Base-by-base conservation (phyloP, 139 green algal species). In the Coccomyxa sp. region DNA sequence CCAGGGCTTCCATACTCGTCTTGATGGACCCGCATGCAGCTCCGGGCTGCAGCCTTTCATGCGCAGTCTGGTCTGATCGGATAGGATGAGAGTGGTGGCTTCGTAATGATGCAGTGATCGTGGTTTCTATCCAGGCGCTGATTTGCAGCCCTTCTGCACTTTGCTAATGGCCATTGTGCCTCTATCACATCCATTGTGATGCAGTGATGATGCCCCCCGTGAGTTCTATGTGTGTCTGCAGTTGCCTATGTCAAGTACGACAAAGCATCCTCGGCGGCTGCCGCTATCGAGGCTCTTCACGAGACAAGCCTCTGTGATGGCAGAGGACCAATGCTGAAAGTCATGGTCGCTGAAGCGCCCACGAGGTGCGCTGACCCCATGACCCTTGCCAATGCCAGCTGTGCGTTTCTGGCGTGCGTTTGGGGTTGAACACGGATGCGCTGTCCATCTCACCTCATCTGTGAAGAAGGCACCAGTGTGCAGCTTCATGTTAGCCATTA, bases 221-320 rank as follows among this genome's bases (percentile, higher is more conserved):
- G 69, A 22, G 33, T 55, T 7, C 6, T 41, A 34, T 55, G n/a
- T n/a, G n/a, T 34, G 38, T 38, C 71, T 41, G 58, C 64, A 85
- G 94, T 98, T 36, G 93, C 93, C 8, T 98, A 97, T 78, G 91
- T 98, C 33, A 95, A 95, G 83, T 97, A 90, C 84, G 91, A 94
- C 70, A 91, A 87, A 50, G 93, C 94, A 0, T 93, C 87, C 10
- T 88, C 82, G 7, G 94, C 92, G 22, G 93, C 93, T 14, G 74
- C 90, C 14, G 94, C 94, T 7, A 93, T 97, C 74, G 94, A 98
- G 82, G 84, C 80, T 71, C 84, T 98, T 29, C 93, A 98, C 78
- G 92, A 93, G 34, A 86, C 89, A 8, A 91, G 92, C 12, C 85
- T 97, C n/a, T 96, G 96, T 80, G 89, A 97, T 64, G 94, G 93